Conservation (phyloP, 2,329 filamentous ascomycete genomes). For the Macrophomina pseudophaseolina region DNA sequence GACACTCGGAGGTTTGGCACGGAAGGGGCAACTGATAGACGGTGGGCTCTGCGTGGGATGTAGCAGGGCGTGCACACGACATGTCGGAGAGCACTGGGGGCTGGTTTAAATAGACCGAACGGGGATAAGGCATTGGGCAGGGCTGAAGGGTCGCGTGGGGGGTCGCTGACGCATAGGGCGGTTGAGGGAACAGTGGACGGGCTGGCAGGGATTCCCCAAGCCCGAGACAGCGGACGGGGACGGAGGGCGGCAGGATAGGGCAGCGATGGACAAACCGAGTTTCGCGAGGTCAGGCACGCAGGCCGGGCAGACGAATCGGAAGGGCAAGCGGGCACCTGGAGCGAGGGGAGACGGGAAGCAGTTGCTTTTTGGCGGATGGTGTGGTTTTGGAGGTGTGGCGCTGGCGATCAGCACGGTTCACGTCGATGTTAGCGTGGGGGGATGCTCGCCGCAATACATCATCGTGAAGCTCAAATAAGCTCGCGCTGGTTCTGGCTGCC, state of each 20-base stretch:
- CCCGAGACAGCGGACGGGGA: background rate
- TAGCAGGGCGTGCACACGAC: background rate
- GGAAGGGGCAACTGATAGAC: slow-evolving; percentile 12
- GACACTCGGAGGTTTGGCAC: background rate
- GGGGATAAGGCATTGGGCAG: background rate
- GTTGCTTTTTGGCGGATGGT: background rate
- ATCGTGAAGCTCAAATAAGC: background rate
- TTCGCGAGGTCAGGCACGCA: background rate
- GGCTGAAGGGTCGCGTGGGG: background rate
- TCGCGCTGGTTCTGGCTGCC: background rate
- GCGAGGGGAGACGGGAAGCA: slow-evolving; percentile 6
- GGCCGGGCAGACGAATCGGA: slow-evolving; percentile 3
- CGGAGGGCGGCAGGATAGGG: background rate
- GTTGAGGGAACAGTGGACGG: background rate
- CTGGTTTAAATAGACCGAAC: background rate
- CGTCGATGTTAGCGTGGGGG: slow-evolving; percentile 11
- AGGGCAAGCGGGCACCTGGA: background rate
- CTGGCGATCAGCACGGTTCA: slow-evolving; percentile 14
- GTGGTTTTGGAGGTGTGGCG: background rate
- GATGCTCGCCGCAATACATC: background rate
- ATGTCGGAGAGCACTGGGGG: background rate
- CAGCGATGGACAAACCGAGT: background rate
- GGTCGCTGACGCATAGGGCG: background rate
- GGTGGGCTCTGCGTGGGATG: background rate
- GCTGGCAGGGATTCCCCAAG: background rate